Evolutionary conservation across 2,329 filamentous ascomycete genomes (phyloP).

Genomic region (Corinectria fuckeliana): DNA sequence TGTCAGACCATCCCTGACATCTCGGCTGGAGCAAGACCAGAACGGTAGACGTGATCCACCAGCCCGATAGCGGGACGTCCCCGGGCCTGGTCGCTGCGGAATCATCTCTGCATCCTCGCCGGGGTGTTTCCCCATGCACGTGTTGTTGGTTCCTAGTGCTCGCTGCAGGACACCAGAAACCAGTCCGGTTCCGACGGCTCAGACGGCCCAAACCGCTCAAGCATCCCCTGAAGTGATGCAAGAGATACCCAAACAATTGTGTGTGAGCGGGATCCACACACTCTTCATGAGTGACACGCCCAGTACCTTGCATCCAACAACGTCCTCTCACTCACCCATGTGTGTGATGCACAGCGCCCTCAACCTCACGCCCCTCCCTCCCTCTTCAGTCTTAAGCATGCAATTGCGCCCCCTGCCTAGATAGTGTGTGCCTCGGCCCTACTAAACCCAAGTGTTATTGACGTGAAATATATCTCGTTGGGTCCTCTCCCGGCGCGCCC

Average conservation of each 20-base stretch:
- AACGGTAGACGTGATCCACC: constrained; percentile 21
- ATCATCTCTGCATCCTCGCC: constrained; percentile 24
- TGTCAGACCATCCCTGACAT: constrained; percentile 16
- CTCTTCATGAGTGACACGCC: constrained; percentile 15
- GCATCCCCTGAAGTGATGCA: constrained; percentile 6
- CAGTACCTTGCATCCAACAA: constrained; percentile 34
- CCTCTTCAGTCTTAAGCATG: constrained; percentile 3
- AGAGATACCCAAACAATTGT: constrained; percentile 24
- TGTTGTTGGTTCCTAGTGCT: not conserved
- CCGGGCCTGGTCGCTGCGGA: constrained; percentile 23
- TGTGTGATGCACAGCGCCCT: constrained; percentile 16
- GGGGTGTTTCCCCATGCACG: constrained; percentile 3
- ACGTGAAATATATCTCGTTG: constrained; percentile 30
- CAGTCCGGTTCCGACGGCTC: constrained; percentile 1
- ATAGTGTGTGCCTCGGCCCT: constrained; percentile 12
- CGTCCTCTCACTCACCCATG: constrained; percentile 25
- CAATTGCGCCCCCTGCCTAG: constrained; percentile 17
- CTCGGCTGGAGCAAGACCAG: constrained; percentile 20
- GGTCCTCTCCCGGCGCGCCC: constrained; percentile 13
- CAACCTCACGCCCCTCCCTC: constrained; percentile 15
- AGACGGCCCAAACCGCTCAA: constrained; percentile 17
- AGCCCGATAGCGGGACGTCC: constrained; percentile 7
- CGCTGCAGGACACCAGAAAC: not conserved
- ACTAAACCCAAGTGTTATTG: constrained; percentile 14
- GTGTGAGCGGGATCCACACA: constrained; percentile 20